phyloP scores from a whole-genome alignment of 2,329 filamentous ascomycete genomes.

The Clonostachys byssicola region DNA sequence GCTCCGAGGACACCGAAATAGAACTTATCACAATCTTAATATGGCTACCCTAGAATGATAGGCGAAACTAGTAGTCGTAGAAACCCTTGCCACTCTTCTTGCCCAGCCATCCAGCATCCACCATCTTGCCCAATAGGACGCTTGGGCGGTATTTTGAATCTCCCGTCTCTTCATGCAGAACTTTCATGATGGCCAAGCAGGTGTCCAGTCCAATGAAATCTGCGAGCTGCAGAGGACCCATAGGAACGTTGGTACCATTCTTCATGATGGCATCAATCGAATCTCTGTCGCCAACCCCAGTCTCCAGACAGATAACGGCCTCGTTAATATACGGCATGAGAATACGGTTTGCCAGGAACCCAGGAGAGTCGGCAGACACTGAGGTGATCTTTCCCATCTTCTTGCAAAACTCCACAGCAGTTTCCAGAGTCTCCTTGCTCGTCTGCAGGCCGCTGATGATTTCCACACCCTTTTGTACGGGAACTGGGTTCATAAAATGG shows the following conservation, averaged over 20 bases:
- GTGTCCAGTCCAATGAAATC: slow-evolving; percentile 98
- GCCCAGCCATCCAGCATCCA: slow-evolving; percentile 94
- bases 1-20: no score
- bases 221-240: slow-evolving; percentile 90
- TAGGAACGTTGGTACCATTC: slow-evolving; percentile 97
- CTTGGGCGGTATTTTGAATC: slow-evolving; percentile 94
- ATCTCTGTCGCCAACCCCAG: slow-evolving; percentile 81
- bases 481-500: slow-evolving; percentile 99
- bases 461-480: slow-evolving; percentile 94
- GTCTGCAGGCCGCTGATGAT: slow-evolving; percentile 96
- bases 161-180: slow-evolving; percentile 84
- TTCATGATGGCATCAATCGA: slow-evolving; percentile 99
- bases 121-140: slow-evolving; percentile 88
- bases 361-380: slow-evolving; percentile 82
- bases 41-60: no score
- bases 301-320: slow-evolving; percentile 93
- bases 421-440: slow-evolving; percentile 73
- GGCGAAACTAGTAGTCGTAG: slow-evolving; percentile 67
- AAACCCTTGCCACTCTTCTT: slow-evolving; percentile 98
- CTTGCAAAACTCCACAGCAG: slow-evolving; percentile 80
- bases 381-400: slow-evolving; percentile 92
- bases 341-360: slow-evolving; percentile 94
- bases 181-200: slow-evolving; percentile 95
- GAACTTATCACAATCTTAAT: no score
- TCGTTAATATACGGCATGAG: slow-evolving; percentile 99